phyloP scores from a whole-genome alignment of 2,329 filamentous ascomycete genomes.

The Aaosphaeria arxii region DNA sequence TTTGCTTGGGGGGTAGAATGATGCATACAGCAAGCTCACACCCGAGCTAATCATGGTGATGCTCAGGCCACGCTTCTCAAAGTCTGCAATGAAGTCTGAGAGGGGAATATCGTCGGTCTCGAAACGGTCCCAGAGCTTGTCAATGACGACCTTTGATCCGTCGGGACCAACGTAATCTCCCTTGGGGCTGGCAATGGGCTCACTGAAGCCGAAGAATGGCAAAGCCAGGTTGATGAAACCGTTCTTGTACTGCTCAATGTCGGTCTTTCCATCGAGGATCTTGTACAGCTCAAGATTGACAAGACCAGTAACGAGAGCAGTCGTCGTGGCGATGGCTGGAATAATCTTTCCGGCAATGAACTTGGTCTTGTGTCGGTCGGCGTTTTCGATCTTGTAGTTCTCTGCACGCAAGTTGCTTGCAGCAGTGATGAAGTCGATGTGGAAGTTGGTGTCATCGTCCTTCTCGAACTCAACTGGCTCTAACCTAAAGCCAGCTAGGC shows the following conservation, averaged over 20 bases:
- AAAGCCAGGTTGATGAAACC: conserved; percentile 95
- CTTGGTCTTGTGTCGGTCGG: conserved; percentile 96
- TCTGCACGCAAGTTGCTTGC: conserved; percentile 94
- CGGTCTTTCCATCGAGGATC: conserved; percentile 91
- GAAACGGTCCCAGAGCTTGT: conserved; percentile 98
- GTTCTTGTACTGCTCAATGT: conserved; percentile 99
- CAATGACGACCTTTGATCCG: conserved; percentile 72
- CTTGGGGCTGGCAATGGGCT: conserved; percentile 92
- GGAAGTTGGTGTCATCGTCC: conserved; percentile 95
- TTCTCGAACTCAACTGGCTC: conserved; percentile 96
- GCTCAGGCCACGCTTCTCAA: conserved; percentile 72
- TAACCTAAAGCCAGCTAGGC: conserved; percentile 82
- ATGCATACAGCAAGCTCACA: conserved; percentile 89
- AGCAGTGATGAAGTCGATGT: conserved; percentile 98
- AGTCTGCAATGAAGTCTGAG: conserved; percentile 76
- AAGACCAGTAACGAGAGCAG: conserved; percentile 88
- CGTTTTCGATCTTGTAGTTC: conserved; percentile 94
- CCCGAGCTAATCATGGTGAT: conserved; percentile 97
- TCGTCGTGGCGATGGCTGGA: conserved; percentile 95
- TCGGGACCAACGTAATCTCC: conserved; percentile 79
- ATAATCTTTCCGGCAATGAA: conserved; percentile 99
- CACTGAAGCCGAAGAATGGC: conserved; percentile 97
- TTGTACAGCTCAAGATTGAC: conserved; percentile 95
- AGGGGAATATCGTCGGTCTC: conserved; percentile 85
- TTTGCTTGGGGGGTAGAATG: conserved; percentile 82